These are phyloP conservation scores for Mycena metata DNA, from an alignment of 768 basidiomycete species.

Conservation along the genomic window DNA sequence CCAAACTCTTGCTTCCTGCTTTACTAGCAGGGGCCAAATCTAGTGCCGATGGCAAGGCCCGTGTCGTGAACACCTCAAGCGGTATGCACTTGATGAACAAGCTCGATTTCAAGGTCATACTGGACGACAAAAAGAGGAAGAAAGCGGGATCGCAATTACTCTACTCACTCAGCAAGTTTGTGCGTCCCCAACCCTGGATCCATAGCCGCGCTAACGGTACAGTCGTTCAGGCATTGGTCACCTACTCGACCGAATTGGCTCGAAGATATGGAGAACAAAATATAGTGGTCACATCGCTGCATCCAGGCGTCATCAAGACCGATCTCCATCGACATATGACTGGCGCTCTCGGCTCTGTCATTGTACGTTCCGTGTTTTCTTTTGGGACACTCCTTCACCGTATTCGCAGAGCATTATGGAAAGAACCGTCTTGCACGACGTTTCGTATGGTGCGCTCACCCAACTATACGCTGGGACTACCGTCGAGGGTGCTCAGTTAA, in stretches of 20 bases:
- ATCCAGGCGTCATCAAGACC: constrained; percentile 55
- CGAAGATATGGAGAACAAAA: constrained; percentile 58
- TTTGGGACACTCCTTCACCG: no score
- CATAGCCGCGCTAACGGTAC: not conserved
- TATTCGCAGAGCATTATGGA: constrained; percentile 31
- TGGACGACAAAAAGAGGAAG: constrained; percentile 41
- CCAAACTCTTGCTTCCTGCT: constrained; percentile 46
- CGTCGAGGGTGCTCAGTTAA: constrained; percentile 39
- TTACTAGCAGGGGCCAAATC: constrained; percentile 41
- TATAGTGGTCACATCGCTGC: constrained; percentile 57
- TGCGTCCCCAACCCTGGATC: constrained; percentile 19
- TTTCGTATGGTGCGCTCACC: constrained; percentile 42
- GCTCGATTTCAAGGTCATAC: constrained; percentile 44
- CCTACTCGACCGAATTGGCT: constrained; percentile 59
- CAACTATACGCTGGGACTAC: constrained; percentile 45
- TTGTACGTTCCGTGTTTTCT: constrained; percentile 11
- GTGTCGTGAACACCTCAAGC: constrained; percentile 49
- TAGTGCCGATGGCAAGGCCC: constrained; percentile 43
- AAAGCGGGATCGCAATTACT: constrained; percentile 33
- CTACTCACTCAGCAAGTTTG: constrained; percentile 43
- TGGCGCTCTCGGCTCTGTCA: constrained; percentile 30
- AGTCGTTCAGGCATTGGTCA: constrained; percentile 53
- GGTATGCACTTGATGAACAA: constrained; percentile 35
- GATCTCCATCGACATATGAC: constrained; percentile 43
- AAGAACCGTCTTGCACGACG: constrained; percentile 31